These are phyloP conservation scores for Cystobasidium tubakii DNA, from an alignment of 768 basidiomycete genomes.

Conservation along the genomic window DNA sequence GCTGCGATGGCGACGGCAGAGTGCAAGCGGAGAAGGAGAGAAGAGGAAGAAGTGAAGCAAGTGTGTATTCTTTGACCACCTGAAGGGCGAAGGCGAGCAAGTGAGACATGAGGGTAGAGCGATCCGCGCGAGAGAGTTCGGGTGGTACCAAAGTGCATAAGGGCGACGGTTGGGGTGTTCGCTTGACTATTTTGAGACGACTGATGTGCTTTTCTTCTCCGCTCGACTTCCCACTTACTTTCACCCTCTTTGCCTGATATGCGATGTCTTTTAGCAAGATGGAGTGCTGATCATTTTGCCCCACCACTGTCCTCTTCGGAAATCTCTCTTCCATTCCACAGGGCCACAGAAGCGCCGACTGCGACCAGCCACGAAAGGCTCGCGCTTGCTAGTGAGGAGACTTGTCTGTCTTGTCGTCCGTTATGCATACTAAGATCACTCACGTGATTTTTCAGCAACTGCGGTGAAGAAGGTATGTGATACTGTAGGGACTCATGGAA, in stretches of 20 bases:
- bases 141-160: neutral
- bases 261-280: neutral
- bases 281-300: neutral
- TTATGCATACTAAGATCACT: neutral
- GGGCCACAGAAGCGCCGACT: conserved; percentile 35
- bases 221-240: neutral
- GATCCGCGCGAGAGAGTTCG: neutral
- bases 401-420: neutral
- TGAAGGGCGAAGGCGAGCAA: neutral
- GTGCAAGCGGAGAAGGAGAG: neutral
- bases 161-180: conserved; percentile 3
- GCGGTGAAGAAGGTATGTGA: conserved; percentile 20
- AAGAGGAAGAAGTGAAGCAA: neutral
- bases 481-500: too few species aligned
- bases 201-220: neutral
- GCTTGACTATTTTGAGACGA: neutral
- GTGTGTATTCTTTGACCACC: conserved; percentile 4
- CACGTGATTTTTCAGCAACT: conserved; percentile 6
- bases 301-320: neutral
- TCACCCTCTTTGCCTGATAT: neutral
- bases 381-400: conserved; percentile 6
- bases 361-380: conserved; percentile 33
- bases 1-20: neutral
- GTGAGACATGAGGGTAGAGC: neutral
- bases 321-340: neutral